These are phyloP conservation scores for Begonia peltatifolia DNA, from an alignment of 306 rosid species.

Conservation along the genomic window DNA sequence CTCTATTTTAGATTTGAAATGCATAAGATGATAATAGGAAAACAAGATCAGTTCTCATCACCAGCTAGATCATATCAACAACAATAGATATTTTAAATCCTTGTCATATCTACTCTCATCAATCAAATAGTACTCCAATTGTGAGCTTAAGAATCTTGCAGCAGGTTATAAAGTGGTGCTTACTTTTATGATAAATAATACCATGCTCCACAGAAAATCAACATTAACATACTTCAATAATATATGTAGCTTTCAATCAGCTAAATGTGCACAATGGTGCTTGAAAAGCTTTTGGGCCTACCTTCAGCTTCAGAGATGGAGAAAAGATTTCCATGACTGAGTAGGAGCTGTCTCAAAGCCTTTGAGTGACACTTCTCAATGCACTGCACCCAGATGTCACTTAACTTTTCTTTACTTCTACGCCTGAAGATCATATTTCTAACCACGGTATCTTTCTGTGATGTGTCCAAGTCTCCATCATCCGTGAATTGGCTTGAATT, in stretches of 20 bases:
- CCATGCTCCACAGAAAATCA: not conserved
- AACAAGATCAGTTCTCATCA: not conserved
- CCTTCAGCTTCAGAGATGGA: constrained; percentile 91
- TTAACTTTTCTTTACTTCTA: constrained; percentile 50
- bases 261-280: constrained; percentile 6
- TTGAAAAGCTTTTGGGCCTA: constrained; percentile 19
- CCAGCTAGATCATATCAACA: not conserved
- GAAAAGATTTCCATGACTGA: constrained; percentile 75
- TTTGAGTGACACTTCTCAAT: constrained; percentile 84
- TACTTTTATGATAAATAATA: not conserved
- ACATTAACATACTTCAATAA: too few species aligned
- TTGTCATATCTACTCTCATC: not conserved
- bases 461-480: constrained; percentile 39
- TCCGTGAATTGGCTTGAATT: constrained; percentile 35
- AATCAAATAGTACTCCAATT: not conserved
- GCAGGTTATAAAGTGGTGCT: not conserved
- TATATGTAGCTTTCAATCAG: too few species aligned
- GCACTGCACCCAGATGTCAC: constrained; percentile 62
- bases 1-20: too few species aligned
- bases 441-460: constrained; percentile 34
- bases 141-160: not conserved
- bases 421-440: constrained; percentile 48
- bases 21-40: too few species aligned
- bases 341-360: constrained; percentile 78
- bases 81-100: not conserved